phyloP scores from a whole-genome alignment of 192 early-diverging fungal species.

The Gamsiella multidivaricata region DNA sequence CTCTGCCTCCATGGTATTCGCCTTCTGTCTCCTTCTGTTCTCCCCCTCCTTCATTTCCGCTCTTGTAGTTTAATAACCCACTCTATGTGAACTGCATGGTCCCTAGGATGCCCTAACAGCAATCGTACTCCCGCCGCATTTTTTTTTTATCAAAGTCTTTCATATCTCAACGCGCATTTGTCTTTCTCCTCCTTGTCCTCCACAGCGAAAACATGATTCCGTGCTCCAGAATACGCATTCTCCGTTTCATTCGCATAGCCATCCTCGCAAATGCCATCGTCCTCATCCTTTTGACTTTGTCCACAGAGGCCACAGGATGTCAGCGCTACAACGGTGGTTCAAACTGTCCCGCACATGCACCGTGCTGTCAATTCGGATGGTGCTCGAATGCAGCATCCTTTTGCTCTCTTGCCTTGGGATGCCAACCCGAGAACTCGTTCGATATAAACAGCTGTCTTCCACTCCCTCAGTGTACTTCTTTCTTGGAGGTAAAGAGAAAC shows the following conservation, averaged over 20 bases:
- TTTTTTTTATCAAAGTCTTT: too few relatives aligned
- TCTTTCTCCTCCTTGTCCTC: slow-evolving; percentile 1
- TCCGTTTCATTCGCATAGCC: background rate
- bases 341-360: slow-evolving; percentile 58
- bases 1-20: too few relatives aligned
- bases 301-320: slow-evolving; percentile 29
- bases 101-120: too few relatives aligned
- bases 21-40: background rate
- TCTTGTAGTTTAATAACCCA: too few relatives aligned
- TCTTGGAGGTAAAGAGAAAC: slow-evolving; percentile 26
- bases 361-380: slow-evolving; percentile 57
- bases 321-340: slow-evolving; percentile 44
- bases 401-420: slow-evolving; percentile 48
- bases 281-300: background rate
- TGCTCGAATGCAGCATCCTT: slow-evolving; percentile 53
- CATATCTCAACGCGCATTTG: background rate
- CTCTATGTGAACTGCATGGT: too few relatives aligned
- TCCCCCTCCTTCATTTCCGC: background rate
- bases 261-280: background rate
- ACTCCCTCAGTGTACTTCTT: slow-evolving; percentile 33
- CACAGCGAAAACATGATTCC: background rate
- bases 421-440: slow-evolving; percentile 56
- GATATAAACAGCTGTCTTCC: slow-evolving; percentile 31
- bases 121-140: too few relatives aligned
- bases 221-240: background rate